phyloP scores from a whole-genome alignment of 1,284 basidiomycete species.

The Chalciporus piperatoides region DNA sequence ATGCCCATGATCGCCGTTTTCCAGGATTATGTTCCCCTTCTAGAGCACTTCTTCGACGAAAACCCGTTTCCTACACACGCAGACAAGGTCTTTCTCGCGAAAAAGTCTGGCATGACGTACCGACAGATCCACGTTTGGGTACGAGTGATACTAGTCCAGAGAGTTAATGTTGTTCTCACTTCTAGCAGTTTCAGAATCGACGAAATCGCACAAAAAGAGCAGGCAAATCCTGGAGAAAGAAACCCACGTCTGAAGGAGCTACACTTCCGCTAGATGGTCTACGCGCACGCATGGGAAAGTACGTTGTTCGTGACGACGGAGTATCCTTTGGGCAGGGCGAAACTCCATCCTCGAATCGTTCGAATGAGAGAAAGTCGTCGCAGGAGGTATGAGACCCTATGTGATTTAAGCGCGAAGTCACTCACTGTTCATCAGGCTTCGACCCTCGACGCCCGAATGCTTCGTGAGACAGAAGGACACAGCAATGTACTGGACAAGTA shows the following conservation, averaged over 20 bases:
- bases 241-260: conserved; percentile 11
- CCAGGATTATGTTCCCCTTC: conserved; percentile 44
- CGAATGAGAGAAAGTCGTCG: too few relatives aligned
- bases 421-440: too few relatives aligned
- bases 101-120: conserved; percentile 44
- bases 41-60: conserved; percentile 48
- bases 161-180: neutral
- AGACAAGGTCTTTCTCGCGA: conserved; percentile 43
- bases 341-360: too few relatives aligned
- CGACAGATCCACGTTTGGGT: conserved; percentile 62
- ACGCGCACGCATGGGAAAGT: conserved; percentile 23
- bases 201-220: conserved; percentile 38
- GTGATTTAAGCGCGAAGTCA: too few relatives aligned
- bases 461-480: too few relatives aligned
- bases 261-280: conserved; percentile 21
- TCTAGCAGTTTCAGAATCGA: conserved; percentile 44
- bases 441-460: too few relatives aligned
- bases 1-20: too few relatives aligned
- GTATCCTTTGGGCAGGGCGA: too few relatives aligned
- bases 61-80: conserved; percentile 48
- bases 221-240: conserved; percentile 15
- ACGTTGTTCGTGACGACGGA: neutral
- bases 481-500: too few relatives aligned
- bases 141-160: conserved; percentile 7
- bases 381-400: too few relatives aligned